Evolutionary conservation across 345 rosid genomes (phyloP).

Genomic region (Hirschfeldia incana): DNA sequence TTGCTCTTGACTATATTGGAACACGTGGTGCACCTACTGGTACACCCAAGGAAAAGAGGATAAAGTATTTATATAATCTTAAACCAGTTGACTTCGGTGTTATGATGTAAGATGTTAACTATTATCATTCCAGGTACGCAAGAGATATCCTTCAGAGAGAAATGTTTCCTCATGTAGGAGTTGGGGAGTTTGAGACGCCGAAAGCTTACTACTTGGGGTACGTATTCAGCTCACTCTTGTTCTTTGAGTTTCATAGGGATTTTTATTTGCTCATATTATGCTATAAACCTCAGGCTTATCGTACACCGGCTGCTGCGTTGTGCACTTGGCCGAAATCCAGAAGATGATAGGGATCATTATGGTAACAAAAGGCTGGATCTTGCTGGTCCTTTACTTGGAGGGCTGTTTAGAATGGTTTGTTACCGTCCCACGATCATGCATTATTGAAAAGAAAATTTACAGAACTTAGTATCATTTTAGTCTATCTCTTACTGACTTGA

Average conservation of each 20-base stretch:
- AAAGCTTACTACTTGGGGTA: slow-evolving; percentile 99
- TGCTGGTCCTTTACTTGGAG: slow-evolving; percentile 98
- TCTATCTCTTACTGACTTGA: slow-evolving; percentile 4
- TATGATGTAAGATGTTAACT: slow-evolving; percentile 19
- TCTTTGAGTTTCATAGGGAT: slow-evolving; percentile 7
- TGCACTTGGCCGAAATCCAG: slow-evolving; percentile 92
- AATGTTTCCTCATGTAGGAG: slow-evolving; percentile 99
- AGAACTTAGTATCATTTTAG: background rate
- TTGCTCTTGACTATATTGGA: slow-evolving; percentile 95
- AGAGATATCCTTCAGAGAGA: slow-evolving; percentile 97
- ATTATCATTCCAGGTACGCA: slow-evolving; percentile 68
- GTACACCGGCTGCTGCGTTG: slow-evolving; percentile 92
- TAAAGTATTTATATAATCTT: slow-evolving; percentile 64
- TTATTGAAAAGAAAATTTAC: background rate
- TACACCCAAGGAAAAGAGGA: slow-evolving; percentile 92
- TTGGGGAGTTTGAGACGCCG: slow-evolving; percentile 87
- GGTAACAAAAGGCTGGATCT: slow-evolving; percentile 99
- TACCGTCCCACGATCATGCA: background rate
- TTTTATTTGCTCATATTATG: slow-evolving; percentile 17
- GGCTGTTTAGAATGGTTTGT: slow-evolving; percentile 91
- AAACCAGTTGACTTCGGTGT: slow-evolving; percentile 29
- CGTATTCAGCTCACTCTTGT: slow-evolving; percentile 33
- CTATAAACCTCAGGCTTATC: slow-evolving; percentile 59
- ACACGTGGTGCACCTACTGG: slow-evolving; percentile 98
- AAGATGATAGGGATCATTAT: slow-evolving; percentile 99